phyloP scores from a whole-genome alignment of 1,284 basidiomycete genomes.

The Flammula alnicola region DNA sequence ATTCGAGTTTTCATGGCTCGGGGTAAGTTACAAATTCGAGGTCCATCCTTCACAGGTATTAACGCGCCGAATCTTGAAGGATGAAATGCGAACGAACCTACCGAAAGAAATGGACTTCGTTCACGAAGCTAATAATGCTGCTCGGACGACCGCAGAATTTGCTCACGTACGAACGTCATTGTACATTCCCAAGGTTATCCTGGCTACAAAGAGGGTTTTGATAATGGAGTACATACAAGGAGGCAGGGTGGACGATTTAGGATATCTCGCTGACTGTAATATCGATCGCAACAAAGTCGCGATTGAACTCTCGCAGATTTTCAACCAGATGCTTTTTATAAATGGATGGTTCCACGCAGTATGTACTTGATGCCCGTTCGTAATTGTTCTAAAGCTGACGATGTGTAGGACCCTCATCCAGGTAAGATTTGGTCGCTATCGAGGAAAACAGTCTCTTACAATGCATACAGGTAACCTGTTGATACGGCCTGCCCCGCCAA shows the following conservation, averaged over 20 bases:
- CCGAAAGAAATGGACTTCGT: constrained; percentile 96
- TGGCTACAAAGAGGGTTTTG: constrained; percentile 85
- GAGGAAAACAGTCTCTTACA: constrained; percentile 12
- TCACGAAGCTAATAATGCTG: constrained; percentile 90
- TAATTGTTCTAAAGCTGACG: constrained; percentile 3
- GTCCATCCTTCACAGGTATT: constrained; percentile 5
- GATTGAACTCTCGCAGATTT: constrained; percentile 88
- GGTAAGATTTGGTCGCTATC: constrained; percentile 40
- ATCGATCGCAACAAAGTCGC: constrained; percentile 96
- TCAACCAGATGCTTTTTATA: constrained; percentile 95
- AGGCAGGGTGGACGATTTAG: constrained; percentile 87
- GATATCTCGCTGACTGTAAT: constrained; percentile 80
- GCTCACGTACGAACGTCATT: constrained; percentile 75
- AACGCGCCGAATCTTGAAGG: constrained; percentile 37
- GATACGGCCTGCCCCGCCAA: constrained; percentile 73
- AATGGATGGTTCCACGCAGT: constrained; percentile 92
- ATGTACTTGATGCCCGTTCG: constrained; percentile 30
- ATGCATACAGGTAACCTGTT: constrained; percentile 80
- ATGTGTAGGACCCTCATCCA: constrained; percentile 72
- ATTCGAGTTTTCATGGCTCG: constrained; percentile 96
- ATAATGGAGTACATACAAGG: constrained; percentile 96
- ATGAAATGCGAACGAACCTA: constrained; percentile 92
- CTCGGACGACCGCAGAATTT: constrained; percentile 78
- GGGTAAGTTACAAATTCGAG: constrained; percentile 37
- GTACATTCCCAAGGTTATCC: constrained; percentile 90